Evolutionary conservation across 306 rosid species (phyloP).

Genomic region (Vigna mungo): DNA sequence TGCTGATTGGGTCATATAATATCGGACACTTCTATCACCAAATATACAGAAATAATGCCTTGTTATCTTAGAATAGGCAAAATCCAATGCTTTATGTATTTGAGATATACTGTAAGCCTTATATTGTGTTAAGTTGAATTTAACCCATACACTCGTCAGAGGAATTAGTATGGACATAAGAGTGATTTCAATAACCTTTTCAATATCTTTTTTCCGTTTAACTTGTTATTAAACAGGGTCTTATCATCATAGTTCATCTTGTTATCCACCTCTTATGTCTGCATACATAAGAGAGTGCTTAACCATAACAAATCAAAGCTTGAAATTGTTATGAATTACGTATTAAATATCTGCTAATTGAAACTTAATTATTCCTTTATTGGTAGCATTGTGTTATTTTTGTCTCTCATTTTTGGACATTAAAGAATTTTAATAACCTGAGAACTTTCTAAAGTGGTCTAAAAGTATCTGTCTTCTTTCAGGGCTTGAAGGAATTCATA

Average conservation of each 20-base stretch:
- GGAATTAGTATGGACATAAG: not conserved
- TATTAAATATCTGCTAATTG: not conserved
- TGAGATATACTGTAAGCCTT: slow-evolving; percentile 20
- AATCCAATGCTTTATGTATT: slow-evolving; percentile 7
- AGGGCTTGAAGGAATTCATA: slow-evolving; percentile 92
- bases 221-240: slow-evolving; percentile 25
- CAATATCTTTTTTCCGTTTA: slow-evolving; percentile 1
- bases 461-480: slow-evolving; percentile 40
- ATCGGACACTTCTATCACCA: not conserved
- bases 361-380: not conserved
- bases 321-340: slow-evolving; percentile 18
- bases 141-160: not conserved
- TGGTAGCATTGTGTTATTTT: not conserved
- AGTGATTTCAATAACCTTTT: slow-evolving; percentile 2
- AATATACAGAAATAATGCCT: slow-evolving; percentile 22
- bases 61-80: slow-evolving; percentile 15
- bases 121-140: slow-evolving; percentile 10
- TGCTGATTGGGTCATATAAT: slow-evolving; percentile 14
- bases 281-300: not conserved
- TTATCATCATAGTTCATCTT: slow-evolving; percentile 4
- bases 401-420: not conserved
- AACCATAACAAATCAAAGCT: slow-evolving; percentile 25
- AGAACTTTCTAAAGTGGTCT: slow-evolving; percentile 33
- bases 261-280: slow-evolving; percentile 1
- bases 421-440: not conserved